phyloP scores from a whole-genome alignment of 352 stramenopile species.

The Phytophthora pinifolia region DNA sequence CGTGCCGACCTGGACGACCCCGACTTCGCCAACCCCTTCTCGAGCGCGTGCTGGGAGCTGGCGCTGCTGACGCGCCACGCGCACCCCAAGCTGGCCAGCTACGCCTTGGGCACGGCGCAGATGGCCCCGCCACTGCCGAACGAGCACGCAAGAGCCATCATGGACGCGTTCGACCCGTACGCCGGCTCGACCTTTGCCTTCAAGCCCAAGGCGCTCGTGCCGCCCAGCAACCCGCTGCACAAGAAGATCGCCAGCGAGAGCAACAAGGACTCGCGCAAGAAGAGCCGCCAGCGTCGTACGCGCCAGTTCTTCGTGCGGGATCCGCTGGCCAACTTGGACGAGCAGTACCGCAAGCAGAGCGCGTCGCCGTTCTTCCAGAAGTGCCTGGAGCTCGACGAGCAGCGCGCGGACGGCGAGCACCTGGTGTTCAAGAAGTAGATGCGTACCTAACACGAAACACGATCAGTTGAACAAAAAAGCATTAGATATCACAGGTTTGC shows the following conservation, averaged over 20 bases:
- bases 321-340: slow-evolving; percentile 41
- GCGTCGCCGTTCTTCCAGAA: slow-evolving; percentile 40
- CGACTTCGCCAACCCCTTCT: slow-evolving; percentile 95
- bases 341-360: slow-evolving; percentile 35
- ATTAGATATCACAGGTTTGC: no score
- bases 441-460: slow-evolving; percentile 26
- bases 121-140: slow-evolving; percentile 63
- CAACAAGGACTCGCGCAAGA: slow-evolving; percentile 52
- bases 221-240: slow-evolving; percentile 67
- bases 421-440: slow-evolving; percentile 41
- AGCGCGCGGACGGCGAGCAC: slow-evolving; percentile 20
- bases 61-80: slow-evolving; percentile 85
- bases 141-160: slow-evolving; percentile 61
- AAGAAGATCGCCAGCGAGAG: slow-evolving; percentile 64
- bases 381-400: slow-evolving; percentile 34
- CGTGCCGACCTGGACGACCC: slow-evolving; percentile 91
- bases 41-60: slow-evolving; percentile 94
- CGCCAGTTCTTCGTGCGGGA: slow-evolving; percentile 76
- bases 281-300: slow-evolving; percentile 46
- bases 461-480: slow-evolving; percentile 19
- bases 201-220: slow-evolving; percentile 59
- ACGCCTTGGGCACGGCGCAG: slow-evolving; percentile 62
- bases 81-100: slow-evolving; percentile 78
- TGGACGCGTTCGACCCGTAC: slow-evolving; percentile 62
- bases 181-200: slow-evolving; percentile 52